Percentiles rank a stretch among this genome's conserved stretches.
phyloP scores from a whole-genome alignment of 805 yeast genomes.

The Priceomyces melissophilus region DNA sequence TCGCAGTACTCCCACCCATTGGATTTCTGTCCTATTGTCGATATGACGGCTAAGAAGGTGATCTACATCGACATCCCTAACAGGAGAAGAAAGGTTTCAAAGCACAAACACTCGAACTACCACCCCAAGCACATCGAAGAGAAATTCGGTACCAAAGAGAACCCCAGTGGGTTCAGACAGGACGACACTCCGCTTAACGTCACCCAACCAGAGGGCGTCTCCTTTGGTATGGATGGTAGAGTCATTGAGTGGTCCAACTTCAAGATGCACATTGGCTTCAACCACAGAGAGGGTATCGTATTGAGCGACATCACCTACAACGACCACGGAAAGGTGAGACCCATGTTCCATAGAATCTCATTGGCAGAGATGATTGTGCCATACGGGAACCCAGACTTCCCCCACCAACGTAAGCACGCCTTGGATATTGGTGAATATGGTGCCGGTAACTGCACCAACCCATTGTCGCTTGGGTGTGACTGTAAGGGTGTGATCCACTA shows the following conservation, averaged over 20 bases:
- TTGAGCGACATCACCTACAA: slow-evolving; percentile 69
- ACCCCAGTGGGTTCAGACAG: slow-evolving; percentile 52
- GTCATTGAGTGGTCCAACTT: slow-evolving; percentile 76
- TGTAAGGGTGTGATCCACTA: slow-evolving; percentile 85
- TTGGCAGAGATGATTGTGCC: slow-evolving; percentile 84
- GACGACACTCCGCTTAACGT: slow-evolving; percentile 65
- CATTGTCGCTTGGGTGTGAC: slow-evolving; percentile 75
- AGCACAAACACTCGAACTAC: slow-evolving; percentile 65
- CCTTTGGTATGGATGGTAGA: slow-evolving; percentile 67
- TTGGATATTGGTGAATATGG: slow-evolving; percentile 86
- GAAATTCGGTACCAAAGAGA: slow-evolving; percentile 50
- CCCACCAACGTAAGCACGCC: slow-evolving; percentile 83
- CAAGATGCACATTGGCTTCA: slow-evolving; percentile 76
- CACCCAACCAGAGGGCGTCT: slow-evolving; percentile 80
- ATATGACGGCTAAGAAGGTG: slow-evolving; percentile 65
- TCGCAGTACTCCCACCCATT: slow-evolving; percentile 73
- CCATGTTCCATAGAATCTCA: slow-evolving; percentile 75
- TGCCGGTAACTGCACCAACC: slow-evolving; percentile 83
- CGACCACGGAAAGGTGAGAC: slow-evolving; percentile 71
- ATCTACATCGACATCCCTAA: slow-evolving; percentile 73
- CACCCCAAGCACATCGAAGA: slow-evolving; percentile 61
- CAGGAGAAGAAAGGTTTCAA: slow-evolving; percentile 68
- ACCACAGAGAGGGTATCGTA: slow-evolving; percentile 82
- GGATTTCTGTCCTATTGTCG: slow-evolving; percentile 81
- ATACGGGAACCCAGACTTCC: slow-evolving; percentile 74